A percentile compares a stretch with the other conserved stretches of the same genome.
Evolutionary conservation across 768 basidiomycete species (phyloP).

Genomic region (Astraeus odoratus): DNA sequence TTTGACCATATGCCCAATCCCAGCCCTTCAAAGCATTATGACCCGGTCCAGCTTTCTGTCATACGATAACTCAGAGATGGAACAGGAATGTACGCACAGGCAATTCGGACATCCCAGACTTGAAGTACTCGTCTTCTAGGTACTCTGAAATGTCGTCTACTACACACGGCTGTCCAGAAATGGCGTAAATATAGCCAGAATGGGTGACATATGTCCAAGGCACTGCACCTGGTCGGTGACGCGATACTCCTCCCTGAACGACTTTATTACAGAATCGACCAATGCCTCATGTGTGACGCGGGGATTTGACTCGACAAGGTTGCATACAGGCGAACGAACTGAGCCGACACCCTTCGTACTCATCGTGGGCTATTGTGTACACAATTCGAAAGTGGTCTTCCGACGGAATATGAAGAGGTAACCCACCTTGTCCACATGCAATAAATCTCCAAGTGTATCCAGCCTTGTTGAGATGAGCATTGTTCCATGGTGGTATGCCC

Average conservation of each 20-base stretch:
- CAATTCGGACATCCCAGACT: slow-evolving; percentile 65
- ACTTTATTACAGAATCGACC: slow-evolving; percentile 54
- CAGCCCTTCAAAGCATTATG: slow-evolving; percentile 69
- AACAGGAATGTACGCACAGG: slow-evolving; percentile 37
- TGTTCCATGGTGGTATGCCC: slow-evolving; percentile 97
- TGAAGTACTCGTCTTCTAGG: slow-evolving; percentile 51
- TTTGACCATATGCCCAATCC: slow-evolving; percentile 92
- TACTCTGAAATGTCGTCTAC: slow-evolving; percentile 43
- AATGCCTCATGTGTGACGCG: slow-evolving; percentile 63
- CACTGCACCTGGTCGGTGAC: slow-evolving; percentile 28
- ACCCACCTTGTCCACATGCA: slow-evolving; percentile 59
- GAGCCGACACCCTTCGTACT: slow-evolving; percentile 82
- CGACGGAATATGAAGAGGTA: no score
- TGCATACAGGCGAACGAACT: slow-evolving; percentile 88
- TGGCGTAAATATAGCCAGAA: neutral
- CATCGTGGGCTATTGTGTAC: slow-evolving; percentile 79
- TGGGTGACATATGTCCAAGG: neutral
- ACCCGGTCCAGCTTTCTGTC: neutral
- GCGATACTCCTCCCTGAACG: slow-evolving; percentile 59
- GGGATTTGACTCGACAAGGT: slow-evolving; percentile 52
- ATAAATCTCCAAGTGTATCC: slow-evolving; percentile 60
- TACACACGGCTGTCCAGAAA: slow-evolving; percentile 28
- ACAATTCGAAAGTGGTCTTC: no score
- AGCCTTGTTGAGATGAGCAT: slow-evolving; percentile 90
- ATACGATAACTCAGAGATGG: neutral